Evolutionary conservation across 2,329 filamentous ascomycete species (phyloP), one percentile per base, ranked within the genome.

Genomic region (Xylaria sp.): DNA sequence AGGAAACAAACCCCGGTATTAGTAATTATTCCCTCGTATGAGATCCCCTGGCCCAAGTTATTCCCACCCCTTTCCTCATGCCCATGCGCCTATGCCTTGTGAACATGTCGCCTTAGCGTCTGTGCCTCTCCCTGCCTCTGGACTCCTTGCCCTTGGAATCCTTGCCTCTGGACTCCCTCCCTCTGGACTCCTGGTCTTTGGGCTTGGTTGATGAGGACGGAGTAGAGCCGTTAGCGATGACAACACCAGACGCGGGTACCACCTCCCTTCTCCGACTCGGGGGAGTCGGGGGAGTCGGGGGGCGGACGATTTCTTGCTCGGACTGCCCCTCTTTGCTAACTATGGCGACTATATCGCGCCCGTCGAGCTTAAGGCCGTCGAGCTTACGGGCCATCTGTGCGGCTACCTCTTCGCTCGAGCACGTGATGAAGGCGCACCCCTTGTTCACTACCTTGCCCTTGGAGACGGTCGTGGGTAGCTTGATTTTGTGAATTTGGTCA

Each of bases 311-410:
- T 43, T 66, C 64, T 39, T 59, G 54, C 22, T 64, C 59, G 5
- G 67, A 65, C 21, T 65, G 63, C 13, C 65, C 66, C 40, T 70
- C 68, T 29, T 64, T 69, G 7, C 65, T 66, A 40, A 64, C 57
- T 19, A 61, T 59, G 9, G 58, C 67, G 21, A 52, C 62, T n/a
- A 69, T 47, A 19, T 50, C 50, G 7, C 60, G 61, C 3, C 66
- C 65, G 4, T 66, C 64, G 34, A 63, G 63, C 39, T 63, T 63
- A 50, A 52, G 57, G 4, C 63, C 63, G 39, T 70, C 53, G 19
- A 70, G 65, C n/a, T 55, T 59, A 39, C 57, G 58, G 41, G 70
- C 61, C 16, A 59, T 46, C 29, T 61, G 64, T 21, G 56, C 63
- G 13, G 68, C 68, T 4, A 54, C 54, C 38, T 64, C 64, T 45